phyloP scores from a whole-genome alignment of 495 filamentous ascomycete species.

The Podospora bellae-mahoneyi region DNA sequence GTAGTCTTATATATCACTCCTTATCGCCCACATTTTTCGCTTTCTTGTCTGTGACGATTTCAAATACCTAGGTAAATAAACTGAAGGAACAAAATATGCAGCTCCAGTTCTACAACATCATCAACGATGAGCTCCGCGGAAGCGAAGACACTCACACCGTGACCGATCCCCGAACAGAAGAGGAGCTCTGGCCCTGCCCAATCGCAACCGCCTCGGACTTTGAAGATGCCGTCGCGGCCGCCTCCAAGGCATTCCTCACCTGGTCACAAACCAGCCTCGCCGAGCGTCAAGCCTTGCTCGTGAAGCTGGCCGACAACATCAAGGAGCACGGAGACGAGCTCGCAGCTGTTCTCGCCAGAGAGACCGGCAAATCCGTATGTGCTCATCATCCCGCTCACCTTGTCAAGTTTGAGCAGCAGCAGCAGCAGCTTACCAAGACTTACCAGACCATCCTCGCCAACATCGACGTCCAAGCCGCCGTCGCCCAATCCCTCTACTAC shows the following conservation, averaged over 20 bases:
- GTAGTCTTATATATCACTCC: background rate
- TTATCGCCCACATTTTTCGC: background rate
- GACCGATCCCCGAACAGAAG: constrained; percentile 47
- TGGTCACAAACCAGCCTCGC: constrained; percentile 42
- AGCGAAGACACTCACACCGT: constrained; percentile 37
- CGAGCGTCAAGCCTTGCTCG: constrained; percentile 52
- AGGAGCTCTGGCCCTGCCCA: constrained; percentile 46
- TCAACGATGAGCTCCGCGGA: constrained; percentile 43
- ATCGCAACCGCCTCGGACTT: constrained; percentile 45
- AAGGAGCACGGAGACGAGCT: constrained; percentile 37
- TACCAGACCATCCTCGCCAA: constrained; percentile 24
- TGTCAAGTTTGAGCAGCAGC: too few relatives aligned
- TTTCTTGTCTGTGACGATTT: background rate
- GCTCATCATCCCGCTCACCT: too few relatives aligned
- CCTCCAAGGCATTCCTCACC: constrained; percentile 42
- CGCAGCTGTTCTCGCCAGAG: constrained; percentile 36
- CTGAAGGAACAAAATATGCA: constrained; percentile 21
- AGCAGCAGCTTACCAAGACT: background rate
- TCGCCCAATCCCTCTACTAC: constrained; percentile 29
- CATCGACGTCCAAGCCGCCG: constrained; percentile 28
- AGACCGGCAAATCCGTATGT: constrained; percentile 42
- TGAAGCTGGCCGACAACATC: constrained; percentile 47
- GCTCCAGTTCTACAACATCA: constrained; percentile 44
- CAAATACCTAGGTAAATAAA: too few relatives aligned
- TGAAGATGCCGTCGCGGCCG: constrained; percentile 49